Evolutionary conservation across 2,329 filamentous ascomycete species (phyloP).

Genomic region (Fusarium oligoseptatum): DNA sequence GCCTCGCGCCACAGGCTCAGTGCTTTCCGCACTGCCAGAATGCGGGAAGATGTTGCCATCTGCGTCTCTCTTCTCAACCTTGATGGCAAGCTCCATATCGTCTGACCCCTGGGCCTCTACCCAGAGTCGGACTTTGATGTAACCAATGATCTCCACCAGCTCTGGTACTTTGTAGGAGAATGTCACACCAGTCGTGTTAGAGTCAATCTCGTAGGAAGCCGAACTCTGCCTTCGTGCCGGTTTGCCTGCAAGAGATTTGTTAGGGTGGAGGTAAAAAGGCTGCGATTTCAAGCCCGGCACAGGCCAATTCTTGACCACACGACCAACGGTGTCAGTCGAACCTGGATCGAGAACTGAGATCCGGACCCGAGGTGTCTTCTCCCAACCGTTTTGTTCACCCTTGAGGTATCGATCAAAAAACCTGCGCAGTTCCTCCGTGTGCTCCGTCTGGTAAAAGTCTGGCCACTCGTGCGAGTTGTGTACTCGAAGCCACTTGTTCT

Average conservation of each 20-base stretch:
- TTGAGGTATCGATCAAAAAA: constrained; percentile 1
- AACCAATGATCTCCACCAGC: not conserved
- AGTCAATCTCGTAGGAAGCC: not conserved
- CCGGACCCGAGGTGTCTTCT: not conserved
- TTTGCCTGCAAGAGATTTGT: not conserved
- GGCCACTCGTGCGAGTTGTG: constrained; percentile 4
- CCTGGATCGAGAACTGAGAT: not conserved
- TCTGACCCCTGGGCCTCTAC: not conserved
- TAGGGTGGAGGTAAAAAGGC: not conserved
- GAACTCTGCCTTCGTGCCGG: not conserved
- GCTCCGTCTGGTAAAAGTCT: not conserved
- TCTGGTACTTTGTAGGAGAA: not conserved
- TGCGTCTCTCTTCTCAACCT: not conserved
- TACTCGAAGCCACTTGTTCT: constrained; percentile 4
- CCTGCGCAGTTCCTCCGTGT: not conserved
- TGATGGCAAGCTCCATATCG: not conserved
- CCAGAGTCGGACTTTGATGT: not conserved
- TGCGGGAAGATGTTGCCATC: not conserved
- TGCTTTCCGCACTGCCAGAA: not conserved
- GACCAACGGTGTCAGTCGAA: not conserved
- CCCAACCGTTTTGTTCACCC: not conserved
- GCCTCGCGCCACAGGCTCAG: not conserved
- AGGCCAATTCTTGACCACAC: not conserved
- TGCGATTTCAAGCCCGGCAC: not conserved
- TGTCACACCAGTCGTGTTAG: not conserved